Percentiles rank a stretch among this genome's conserved stretches.
These are phyloP conservation scores for Colletotrichum tofieldiae DNA, from an alignment of 2,329 filamentous ascomycete genomes.

Conservation along the genomic window DNA sequence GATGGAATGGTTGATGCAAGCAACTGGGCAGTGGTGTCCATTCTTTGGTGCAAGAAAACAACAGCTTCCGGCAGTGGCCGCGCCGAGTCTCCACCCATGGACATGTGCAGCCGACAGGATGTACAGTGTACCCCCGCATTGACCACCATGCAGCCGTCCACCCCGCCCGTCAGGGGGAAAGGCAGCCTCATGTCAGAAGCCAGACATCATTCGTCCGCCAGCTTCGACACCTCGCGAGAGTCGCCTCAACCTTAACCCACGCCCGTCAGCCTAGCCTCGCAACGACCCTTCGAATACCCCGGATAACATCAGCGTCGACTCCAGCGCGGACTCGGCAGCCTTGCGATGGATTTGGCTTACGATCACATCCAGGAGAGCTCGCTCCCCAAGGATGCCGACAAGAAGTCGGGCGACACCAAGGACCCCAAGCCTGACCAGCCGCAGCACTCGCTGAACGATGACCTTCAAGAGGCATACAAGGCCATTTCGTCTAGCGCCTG, in stretches of 20 bases:
- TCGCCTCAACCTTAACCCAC: constrained; percentile 20
- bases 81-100: constrained; percentile 15
- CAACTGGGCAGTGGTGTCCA: background rate
- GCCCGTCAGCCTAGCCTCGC: constrained; percentile 37
- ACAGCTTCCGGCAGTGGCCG: constrained; percentile 26
- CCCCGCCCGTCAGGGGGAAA: constrained; percentile 36
- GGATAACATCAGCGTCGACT: constrained; percentile 1
- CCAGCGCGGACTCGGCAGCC: constrained; percentile 15
- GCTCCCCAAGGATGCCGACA: constrained; percentile 72
- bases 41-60: constrained; percentile 16
- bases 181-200: constrained; percentile 39
- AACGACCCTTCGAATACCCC: constrained; percentile 9
- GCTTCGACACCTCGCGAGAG: constrained; percentile 31
- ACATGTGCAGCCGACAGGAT: background rate
- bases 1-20: constrained; percentile 23
- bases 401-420: constrained; percentile 55
- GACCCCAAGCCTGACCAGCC: constrained; percentile 58
- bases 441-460: constrained; percentile 80
- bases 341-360: constrained; percentile 92
- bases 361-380: constrained; percentile 94
- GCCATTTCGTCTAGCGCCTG: constrained; percentile 93
- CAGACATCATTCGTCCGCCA: constrained; percentile 37
- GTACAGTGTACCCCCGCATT: constrained; percentile 26
- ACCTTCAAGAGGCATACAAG: constrained; percentile 95
- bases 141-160: constrained; percentile 38